Evolutionary conservation across 345 rosid genomes (phyloP), one percentile per base, ranked within the genome.

Genomic region (Gossypium rotundifolium): DNA sequence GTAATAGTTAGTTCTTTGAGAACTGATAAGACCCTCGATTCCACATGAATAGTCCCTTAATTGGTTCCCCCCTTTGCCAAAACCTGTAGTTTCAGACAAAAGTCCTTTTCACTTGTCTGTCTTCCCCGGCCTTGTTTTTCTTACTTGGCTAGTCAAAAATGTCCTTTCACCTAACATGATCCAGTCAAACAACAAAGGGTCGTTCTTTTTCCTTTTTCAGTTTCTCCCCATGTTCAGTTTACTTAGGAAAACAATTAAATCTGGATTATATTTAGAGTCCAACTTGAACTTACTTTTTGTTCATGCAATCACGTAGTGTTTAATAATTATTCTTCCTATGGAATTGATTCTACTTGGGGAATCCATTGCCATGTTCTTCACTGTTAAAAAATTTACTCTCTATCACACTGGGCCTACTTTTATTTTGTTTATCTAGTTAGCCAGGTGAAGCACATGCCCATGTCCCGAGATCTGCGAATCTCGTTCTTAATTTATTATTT

Each of bases 381-480:
- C 59, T 27, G 16, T 69, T 9, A 25, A 3, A 55, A 54, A 55
- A 54, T 11, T 12, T 42, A 55, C 62, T 61, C 63, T 69, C 75
- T 58, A 22, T 11, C 40, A 5, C 40, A 33, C 64, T 16, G 29
- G 7, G 70, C 53, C 70, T 4, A 25, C 62, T 75, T 33, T 77
- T 81, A 55, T 55, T 55, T 55, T 22, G 40, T 57, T 65, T 38
- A 55, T 73, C 54, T 55, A 33, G 12, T 53, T 57, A 53, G 81
- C 81, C 85, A 76, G 76, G 62, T 76, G 42, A 72, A 51, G 77
- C 86, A 86, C 89, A 84, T 84, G 89, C 80, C 78, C 65, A 72
- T 78, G 87, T 81, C 78, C 42, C 53, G 53, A 75, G 85, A 85
- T 89, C 89, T 82, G 81, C 45, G 61, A 78, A 55, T 74, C 79